Evolutionary conservation across 2,329 filamentous ascomycete species (phyloP), one percentile per base, ranked within the genome.

Genomic region (Colletotrichum sp.): DNA sequence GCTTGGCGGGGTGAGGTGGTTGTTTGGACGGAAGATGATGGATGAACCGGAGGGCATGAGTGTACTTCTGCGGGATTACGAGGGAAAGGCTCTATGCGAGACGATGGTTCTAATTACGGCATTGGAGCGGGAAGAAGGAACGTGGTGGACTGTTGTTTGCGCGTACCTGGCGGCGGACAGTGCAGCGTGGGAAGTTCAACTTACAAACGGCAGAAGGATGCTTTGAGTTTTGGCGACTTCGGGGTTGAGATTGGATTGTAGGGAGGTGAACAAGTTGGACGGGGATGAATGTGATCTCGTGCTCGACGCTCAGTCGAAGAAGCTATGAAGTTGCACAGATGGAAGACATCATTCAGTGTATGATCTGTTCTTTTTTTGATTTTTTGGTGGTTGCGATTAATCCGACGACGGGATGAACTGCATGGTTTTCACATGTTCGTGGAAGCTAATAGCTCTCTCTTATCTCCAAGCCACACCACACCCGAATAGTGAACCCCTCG

Each of bases 351-450:
- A 55, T 24, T 28, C 0, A 5, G 13, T 12, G 67, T 67, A 65
- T 66, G 70, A 74, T 74, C 72, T 74, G 48, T 57, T 58, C 67
- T 65, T 48, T 71, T 71, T 58, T 24, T 9, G 9, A 43, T 30
- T 64, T 58, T 28, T 6, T 5, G 21, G 13, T 65, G 24, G 24
- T 30, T 65, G 38, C n/a, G n/a, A 13, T 52, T 57, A n/a, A 34
- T 57, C 38, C 38, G 65, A 67, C 30, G 65, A 67, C 58, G 58
- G 26, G 55, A 70, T 38, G 58, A 61, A 71, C 55, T 48, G 67
- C 57, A 64, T 63, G 58, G 61, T 28, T 75, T 43, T 75, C 73
- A 75, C 73, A 75, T 75, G 72, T 38, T 52, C 52, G 57, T 55
- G 43, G 67, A 48, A 52, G 26, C 34, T 48, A 1, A 28, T 16